Evolutionary conservation across 116 monocot species (phyloP), one percentile per base, ranked within the genome.

Genomic region (Cymodocea nodosa): DNA sequence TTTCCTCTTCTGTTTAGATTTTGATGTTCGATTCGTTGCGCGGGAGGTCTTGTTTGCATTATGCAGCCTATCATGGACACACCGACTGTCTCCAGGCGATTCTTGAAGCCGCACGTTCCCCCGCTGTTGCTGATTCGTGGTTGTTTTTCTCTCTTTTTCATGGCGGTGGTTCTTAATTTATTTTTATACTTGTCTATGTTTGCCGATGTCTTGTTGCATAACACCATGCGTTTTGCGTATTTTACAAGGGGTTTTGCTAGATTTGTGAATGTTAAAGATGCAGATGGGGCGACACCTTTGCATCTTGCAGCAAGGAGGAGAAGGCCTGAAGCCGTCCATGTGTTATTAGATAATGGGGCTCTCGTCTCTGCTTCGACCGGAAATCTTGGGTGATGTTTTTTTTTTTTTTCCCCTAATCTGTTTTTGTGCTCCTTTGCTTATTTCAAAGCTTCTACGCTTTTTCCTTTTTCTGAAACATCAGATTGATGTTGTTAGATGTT

Each of bases 251-350:
- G 94, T 72, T 94, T 86, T 58, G 82, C 84, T 8, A 67, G 94
- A 65, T 94, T 89, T 73, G 89, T 94, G n/a, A 94, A 89, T 76
- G 84, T 94, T 13, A 86, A 78, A 68, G 94, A 94, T 68, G 83
- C 73, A 50, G 68, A 78, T 34, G 89, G 94, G 16, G 87, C 82
- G 35, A 89, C 89, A 15, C 87, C 94, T n/a, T 67, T 94, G 68
- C 89, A 94, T 61, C 94, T 94, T 44, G 89, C 89, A 12, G 89
- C 87, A n/a, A 84, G 84, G 75, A 84, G 82, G 66, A 72, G 80
- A 13, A 69, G 79, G 37, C 71, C 70, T 0, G 68, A 78, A 15
- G 86, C 76, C 50, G 84, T 94, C 11, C 89, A 80, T 71, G 63
- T 84, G 53, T 73, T 89, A 3, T 65, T 94, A 37, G 86, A 87